A percentile compares a stretch with the other conserved stretches of the same genome.
phyloP scores from a whole-genome alignment of 1,284 basidiomycete species.

The Afroboletus lepidellus region DNA sequence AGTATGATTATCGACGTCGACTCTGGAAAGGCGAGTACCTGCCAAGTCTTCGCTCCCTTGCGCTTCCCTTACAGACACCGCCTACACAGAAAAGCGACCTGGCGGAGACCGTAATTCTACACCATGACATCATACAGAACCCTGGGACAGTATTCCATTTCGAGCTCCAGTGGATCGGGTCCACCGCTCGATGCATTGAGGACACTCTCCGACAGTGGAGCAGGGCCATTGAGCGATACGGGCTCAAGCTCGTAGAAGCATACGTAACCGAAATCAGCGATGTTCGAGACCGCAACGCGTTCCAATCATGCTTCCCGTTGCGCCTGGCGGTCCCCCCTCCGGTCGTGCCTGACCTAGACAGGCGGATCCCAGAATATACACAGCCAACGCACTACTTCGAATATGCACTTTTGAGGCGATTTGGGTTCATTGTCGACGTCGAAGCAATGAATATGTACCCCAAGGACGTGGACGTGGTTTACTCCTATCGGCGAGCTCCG shows the following conservation, averaged over 20 bases:
- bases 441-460: conserved; percentile 79
- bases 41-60: conserved; percentile 7
- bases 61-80: conserved; percentile 12
- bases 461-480: conserved; percentile 78
- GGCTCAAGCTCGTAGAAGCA: conserved; percentile 89
- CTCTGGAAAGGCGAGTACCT: conserved; percentile 56
- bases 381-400: conserved; percentile 76
- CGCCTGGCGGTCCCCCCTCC: conserved; percentile 74
- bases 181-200: conserved; percentile 94
- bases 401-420: conserved; percentile 71
- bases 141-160: conserved; percentile 90
- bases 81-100: conserved; percentile 71
- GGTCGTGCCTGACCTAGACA: conserved; percentile 64
- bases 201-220: conserved; percentile 86
- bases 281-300: conserved; percentile 78
- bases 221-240: conserved; percentile 85
- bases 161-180: conserved; percentile 96
- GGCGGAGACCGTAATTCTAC: conserved; percentile 83
- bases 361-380: conserved; percentile 63
- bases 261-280: conserved; percentile 88
- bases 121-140: conserved; percentile 92
- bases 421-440: conserved; percentile 85
- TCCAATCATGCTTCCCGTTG: conserved; percentile 85
- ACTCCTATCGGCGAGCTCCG: conserved; percentile 79
- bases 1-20: conserved; percentile 88